Evolutionary conservation across 176 grass and related monocot genomes (phyloP), one percentile per base, ranked within the genome.

Genomic region (Carex cristatella): DNA sequence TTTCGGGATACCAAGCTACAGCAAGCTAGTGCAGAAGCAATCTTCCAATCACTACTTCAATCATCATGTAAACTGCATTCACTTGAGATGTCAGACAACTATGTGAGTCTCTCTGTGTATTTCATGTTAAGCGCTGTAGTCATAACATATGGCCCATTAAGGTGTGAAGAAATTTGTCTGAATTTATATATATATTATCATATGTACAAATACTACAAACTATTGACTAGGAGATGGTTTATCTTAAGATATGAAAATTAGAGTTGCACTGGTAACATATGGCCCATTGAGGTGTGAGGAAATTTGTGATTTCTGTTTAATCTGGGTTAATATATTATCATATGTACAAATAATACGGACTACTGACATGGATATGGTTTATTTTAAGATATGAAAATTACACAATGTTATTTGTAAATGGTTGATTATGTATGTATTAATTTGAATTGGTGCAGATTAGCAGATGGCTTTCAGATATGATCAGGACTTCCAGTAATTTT

Each of bases 21-120:
- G 65, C 74, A 84, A 82, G 61, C 46, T 51, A 56, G 57, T 85
- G 87, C 83, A 67, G 69, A 81, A 82, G 28, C 31, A 33, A 86
- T 89, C 32, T 42, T 89, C 79, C 64, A 86, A 69, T 57, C 76
- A 31, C 83, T 89, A 56, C 57, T 89, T 27, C 44, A 58, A 23
- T 89, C 87, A 53, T 89, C 84, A 37, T 86, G 83, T 55, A 9
- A 37, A 74, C 44, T 89, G 53, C 65, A 73, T 56, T 73, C 84
- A 28, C 84, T 89, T 77, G 87, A 89, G 78, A 89, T 89, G 54
- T 89, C 87, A 67, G 87, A 89, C 9, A 89, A 86, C 55, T 85
- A 89, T 85, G 87, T 89, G 19, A 64, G 83, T 89, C 44, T 40
- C 51, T 61, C 13, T 38, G 55, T 66, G 28, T 53, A 18, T 54